Base-by-base conservation (phyloP, 106 monocot species). In the Amphibolis antarctica region DNA sequence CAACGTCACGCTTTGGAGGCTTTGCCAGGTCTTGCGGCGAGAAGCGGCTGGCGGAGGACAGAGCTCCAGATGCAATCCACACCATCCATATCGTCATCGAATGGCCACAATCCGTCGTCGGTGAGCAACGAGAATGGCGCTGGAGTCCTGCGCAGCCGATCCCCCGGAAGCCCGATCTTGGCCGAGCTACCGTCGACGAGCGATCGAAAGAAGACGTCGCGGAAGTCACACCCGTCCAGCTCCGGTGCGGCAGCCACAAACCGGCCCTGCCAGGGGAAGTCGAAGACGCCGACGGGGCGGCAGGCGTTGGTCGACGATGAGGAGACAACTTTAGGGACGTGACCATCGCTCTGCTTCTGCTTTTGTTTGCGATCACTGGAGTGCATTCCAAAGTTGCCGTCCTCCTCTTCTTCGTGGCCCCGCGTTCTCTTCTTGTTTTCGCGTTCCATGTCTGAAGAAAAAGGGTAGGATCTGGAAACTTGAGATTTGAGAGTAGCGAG, bases 181-280 rank as follows among this genome's bases (percentile, higher is more conserved):
- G 83, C 83, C 29, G 74, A 77, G 53, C 74, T 22, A 5, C 85
- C 82, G 57, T 85, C 89, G 26, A 85, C 75, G 53, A 82, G 85
- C 0, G 85, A 89, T 21, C 74, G 74, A 75, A 89, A 89, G 79
- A 89, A 89, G 44, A 85, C 89, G 64, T 85, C 79, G 22, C 62
- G 66, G 42, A 85, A 65, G 43, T 78, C 77, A 53, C 69, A 66
- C 1, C 70, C 68, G 46, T 76, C 65, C 43, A 62, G 58, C n/a
- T 68, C 80, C 22, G 50, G n/a, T 29, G 44, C 61, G 14, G 65
- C 46, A 4, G 59, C 42, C 11, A 28, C 29, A 9, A 44, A 42
- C 10, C 12, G 54, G 48, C 53, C 65, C 68, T 71, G 71, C 81
- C 85, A 81, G 3, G 88, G 84, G 71, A 89, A 80, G 71, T 89